Evolutionary conservation across 495 filamentous ascomycete species (phyloP).

Genomic region (Chaetomium tenue): DNA sequence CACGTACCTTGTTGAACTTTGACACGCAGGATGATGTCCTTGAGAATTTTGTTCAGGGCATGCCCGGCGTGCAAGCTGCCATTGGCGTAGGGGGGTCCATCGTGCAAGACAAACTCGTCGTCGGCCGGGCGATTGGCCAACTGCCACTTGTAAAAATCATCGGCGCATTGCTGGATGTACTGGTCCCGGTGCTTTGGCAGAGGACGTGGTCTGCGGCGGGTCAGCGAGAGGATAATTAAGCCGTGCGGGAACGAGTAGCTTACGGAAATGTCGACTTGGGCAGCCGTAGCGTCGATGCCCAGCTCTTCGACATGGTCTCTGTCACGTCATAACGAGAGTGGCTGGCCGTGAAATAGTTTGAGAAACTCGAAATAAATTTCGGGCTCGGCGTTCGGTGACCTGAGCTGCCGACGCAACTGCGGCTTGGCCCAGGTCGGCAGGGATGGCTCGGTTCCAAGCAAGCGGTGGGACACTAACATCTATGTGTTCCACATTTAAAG

Average conservation of each 20-base stretch:
- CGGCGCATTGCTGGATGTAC: conserved; percentile 76
- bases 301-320: conserved; percentile 49
- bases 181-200: conserved; percentile 47
- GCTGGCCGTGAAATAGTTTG: not conserved
- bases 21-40: conserved; percentile 84
- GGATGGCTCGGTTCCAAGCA: too few relatives aligned
- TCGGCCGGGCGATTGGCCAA: conserved; percentile 53
- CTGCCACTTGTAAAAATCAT: conserved; percentile 90
- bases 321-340: conserved; percentile 23
- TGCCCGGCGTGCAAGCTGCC: conserved; percentile 94
- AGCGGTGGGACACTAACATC: too few relatives aligned
- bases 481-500: too few relatives aligned
- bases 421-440: conserved; percentile 1
- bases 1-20: conserved; percentile 67
- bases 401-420: not conserved
- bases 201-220: conserved; percentile 46
- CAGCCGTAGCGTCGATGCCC: conserved; percentile 50
- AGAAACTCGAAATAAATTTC: conserved; percentile 7
- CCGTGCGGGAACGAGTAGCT: conserved; percentile 20
- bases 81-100: conserved; percentile 97
- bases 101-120: conserved; percentile 76
- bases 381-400: conserved; percentile 16
- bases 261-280: conserved; percentile 52
- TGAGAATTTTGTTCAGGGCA: conserved; percentile 95
- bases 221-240: conserved; percentile 23